phyloP scores from a whole-genome alignment of 306 rosid genomes.

The Prunus davidiana region DNA sequence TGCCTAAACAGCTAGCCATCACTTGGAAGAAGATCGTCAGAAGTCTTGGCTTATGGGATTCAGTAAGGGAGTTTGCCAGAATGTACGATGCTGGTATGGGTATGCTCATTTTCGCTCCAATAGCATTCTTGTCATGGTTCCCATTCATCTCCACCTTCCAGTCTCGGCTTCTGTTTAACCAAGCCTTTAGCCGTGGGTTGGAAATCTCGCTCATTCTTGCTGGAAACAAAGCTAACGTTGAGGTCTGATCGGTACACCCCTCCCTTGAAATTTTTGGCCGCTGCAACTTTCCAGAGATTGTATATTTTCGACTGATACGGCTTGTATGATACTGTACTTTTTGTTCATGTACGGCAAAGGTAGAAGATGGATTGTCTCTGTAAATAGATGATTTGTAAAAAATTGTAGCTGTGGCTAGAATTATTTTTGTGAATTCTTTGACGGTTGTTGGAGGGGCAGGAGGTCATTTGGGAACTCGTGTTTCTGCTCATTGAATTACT shows the following conservation, averaged over 20 bases:
- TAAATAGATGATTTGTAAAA: constrained; percentile 19
- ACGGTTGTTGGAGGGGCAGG: neutral
- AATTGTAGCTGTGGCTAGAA: neutral
- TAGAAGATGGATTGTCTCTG: neutral
- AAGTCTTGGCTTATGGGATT: constrained; percentile 84
- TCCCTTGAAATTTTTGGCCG: neutral
- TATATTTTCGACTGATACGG: constrained; percentile 23
- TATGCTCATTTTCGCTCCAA: constrained; percentile 66
- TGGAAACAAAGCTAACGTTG: constrained; percentile 92
- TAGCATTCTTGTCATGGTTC: constrained; percentile 86
- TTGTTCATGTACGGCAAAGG: neutral
- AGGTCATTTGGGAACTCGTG: neutral
- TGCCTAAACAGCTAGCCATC: constrained; percentile 63
- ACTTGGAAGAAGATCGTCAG: constrained; percentile 69
- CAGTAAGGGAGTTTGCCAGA: constrained; percentile 88
- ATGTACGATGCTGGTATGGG: constrained; percentile 99
- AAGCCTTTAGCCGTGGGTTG: constrained; percentile 97
- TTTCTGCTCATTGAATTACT: neutral
- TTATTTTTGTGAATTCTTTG: neutral
- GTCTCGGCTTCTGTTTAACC: constrained; percentile 94
- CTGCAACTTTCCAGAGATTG: constrained; percentile 8
- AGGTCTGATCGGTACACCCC: constrained; percentile 22
- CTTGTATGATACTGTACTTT: neutral
- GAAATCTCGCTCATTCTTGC: constrained; percentile 96
- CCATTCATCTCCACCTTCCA: constrained; percentile 95